phyloP scores from a whole-genome alignment of 306 rosid genomes.

The Cercis canadensis region DNA sequence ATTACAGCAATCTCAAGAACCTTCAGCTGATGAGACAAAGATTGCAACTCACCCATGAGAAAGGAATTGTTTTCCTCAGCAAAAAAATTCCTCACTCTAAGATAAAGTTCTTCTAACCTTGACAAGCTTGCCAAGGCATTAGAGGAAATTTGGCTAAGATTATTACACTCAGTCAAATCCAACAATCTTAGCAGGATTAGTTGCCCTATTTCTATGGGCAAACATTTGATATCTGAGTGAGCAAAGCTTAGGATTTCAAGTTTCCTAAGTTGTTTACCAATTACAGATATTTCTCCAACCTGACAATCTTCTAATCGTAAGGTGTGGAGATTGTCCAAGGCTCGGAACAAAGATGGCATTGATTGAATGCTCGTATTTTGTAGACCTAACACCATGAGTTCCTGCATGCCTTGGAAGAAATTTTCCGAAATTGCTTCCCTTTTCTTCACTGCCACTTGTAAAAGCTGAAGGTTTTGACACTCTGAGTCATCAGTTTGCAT shows the following conservation, averaged over 20 bases:
- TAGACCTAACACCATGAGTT: constrained; percentile 25
- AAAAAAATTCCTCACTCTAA: constrained; percentile 26
- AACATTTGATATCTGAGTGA: constrained; percentile 31
- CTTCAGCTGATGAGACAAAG: constrained; percentile 27
- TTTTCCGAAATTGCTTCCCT: not conserved
- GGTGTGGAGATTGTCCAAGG: constrained; percentile 21
- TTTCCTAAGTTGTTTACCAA: constrained; percentile 28
- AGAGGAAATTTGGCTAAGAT: constrained; percentile 21
- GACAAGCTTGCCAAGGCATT: constrained; percentile 32
- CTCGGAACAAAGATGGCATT: not conserved
- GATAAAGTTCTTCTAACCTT: constrained; percentile 37
- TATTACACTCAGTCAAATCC: constrained; percentile 36
- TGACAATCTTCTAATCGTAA: constrained; percentile 32
- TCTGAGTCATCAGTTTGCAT: not conserved
- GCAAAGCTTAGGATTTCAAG: constrained; percentile 39
- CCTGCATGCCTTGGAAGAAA: constrained; percentile 20
- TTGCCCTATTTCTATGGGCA: constrained; percentile 38
- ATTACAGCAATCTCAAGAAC: constrained; percentile 23
- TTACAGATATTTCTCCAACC: constrained; percentile 28
- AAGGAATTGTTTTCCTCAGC: constrained; percentile 5
- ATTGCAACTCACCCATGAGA: constrained; percentile 19
- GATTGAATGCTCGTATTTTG: constrained; percentile 2
- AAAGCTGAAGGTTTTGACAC: constrained; percentile 10
- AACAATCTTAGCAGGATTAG: constrained; percentile 23
- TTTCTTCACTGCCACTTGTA: not conserved